Evolutionary conservation across 2,329 filamentous ascomycete genomes (phyloP), one percentile per base, ranked within the genome.

Genomic region (Meredithiella fracta): DNA sequence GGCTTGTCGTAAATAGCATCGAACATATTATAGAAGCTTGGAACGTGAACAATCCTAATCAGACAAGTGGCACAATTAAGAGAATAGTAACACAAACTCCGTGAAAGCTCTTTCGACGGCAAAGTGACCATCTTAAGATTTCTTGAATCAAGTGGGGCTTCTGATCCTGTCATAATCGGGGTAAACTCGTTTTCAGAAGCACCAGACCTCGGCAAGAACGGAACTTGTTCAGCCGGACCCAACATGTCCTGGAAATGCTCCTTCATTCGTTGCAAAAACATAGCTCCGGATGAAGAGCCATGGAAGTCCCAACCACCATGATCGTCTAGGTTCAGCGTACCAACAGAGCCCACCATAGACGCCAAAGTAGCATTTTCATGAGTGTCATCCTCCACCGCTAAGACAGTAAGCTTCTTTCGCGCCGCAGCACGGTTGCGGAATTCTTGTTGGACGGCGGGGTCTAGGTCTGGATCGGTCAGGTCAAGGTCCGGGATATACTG

Each of bases 281-380:
- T 87, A 47, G 90, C 78, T 2, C 91, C 90, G 0, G 92, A 97
- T 0, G 91, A 96, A 60, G 86, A 85, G 51, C 92, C 92, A 65
- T 94, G 88, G 64, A 95, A 98, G 67, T 97, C 90, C 82, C 89
- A 94, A 62, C 92, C 82, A 44, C 91, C 91, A 63, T 83, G 81
- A 62, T 97, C 91, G 63, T 94, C 89, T 34, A 97, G 75, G 64
- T 97, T 91, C 17, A 98, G 75, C 65, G 90, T 86, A 37, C 91
- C 92, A 2, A 91, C 88, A 44, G 86, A 86, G 65, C 91, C 86
- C 58, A 97, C 89, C 91, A 98, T 97, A 26, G 90, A 94, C 65
- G 91, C 83, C 25, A 98, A 73, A 61, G 91, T 79, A 9, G 79
- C 80, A 61, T 91, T 87, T 47, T 82, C 76, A 29, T 76, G 75